Evolutionary conservation across 768 basidiomycete species (phyloP).

Genomic region (Hygrocybe coccinea): DNA sequence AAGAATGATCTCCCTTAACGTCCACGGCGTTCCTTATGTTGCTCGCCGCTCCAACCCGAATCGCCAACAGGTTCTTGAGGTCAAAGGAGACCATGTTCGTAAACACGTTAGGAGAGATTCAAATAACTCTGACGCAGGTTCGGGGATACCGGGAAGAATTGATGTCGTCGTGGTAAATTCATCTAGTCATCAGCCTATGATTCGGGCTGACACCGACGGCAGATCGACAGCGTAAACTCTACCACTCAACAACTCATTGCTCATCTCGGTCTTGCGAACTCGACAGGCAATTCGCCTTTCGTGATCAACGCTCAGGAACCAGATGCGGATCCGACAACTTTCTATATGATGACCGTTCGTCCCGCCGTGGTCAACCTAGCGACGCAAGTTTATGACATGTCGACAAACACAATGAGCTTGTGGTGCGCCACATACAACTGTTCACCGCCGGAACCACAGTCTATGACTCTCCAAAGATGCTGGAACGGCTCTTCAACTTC

Average conservation of each 20-base stretch:
- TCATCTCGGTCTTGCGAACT: slow-evolving; percentile 32
- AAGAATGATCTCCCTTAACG: not conserved
- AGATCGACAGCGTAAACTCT: slow-evolving; percentile 3
- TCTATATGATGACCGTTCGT: slow-evolving; percentile 34
- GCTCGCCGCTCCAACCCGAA: not conserved
- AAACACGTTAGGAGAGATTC: not conserved
- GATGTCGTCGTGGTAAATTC: slow-evolving; percentile 46
- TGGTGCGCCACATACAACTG: slow-evolving; percentile 64
- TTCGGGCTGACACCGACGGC: not conserved
- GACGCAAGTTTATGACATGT: slow-evolving; percentile 39
- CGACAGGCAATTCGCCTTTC: slow-evolving; percentile 28
- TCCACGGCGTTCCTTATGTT: slow-evolving; percentile 9
- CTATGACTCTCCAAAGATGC: slow-evolving; percentile 49
- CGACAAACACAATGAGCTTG: slow-evolving; percentile 30
- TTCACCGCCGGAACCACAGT: slow-evolving; percentile 42
- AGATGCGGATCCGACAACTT: slow-evolving; percentile 39
- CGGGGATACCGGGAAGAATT: slow-evolving; percentile 38
- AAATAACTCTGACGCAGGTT: not conserved
- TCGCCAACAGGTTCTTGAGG: not conserved
- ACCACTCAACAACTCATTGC: slow-evolving; percentile 31
- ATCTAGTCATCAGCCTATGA: not conserved
- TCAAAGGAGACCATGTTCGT: not conserved
- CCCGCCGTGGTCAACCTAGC: slow-evolving; percentile 37
- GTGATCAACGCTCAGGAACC: slow-evolving; percentile 36
- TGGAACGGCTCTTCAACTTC: slow-evolving; percentile 10